phyloP scores from a whole-genome alignment of 2,329 filamentous ascomycete genomes.

The Thelonectria discophora region DNA sequence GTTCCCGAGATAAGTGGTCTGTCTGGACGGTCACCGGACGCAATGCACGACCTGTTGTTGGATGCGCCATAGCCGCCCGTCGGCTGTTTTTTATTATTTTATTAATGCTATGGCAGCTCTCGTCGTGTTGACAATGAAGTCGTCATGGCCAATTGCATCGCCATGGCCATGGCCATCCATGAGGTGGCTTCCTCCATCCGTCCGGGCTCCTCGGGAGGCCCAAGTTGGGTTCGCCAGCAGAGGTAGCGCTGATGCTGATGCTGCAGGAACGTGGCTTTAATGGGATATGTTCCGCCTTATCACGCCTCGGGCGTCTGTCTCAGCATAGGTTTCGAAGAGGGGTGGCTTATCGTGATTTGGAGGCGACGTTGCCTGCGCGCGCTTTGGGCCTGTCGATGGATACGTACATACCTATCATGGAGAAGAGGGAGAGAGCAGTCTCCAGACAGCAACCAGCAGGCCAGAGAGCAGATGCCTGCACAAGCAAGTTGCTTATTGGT shows the following conservation, averaged over 20 bases:
- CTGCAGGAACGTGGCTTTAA: conserved; percentile 17
- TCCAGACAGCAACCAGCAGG: no score
- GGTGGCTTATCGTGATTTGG: conserved; percentile 9
- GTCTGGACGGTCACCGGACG: conserved; percentile 3
- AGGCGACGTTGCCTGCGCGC: not conserved
- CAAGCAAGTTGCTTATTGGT: no score
- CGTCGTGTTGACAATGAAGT: not conserved
- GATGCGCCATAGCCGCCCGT: conserved; percentile 23
- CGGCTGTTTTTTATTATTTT: not conserved
- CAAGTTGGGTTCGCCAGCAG: not conserved
- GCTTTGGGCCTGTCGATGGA: no score
- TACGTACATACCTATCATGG: no score
- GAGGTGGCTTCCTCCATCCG: conserved; percentile 7
- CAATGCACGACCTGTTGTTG: conserved; percentile 1
- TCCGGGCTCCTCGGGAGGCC: not conserved
- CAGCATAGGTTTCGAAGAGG: not conserved
- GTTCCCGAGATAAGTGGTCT: conserved; percentile 8
- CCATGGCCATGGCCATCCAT: not conserved
- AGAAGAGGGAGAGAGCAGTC: no score
- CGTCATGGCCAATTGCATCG: not conserved
- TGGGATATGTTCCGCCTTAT: conserved; percentile 12
- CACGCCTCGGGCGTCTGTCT: not conserved
- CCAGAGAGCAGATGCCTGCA: no score
- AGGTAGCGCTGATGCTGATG: conserved; percentile 15
- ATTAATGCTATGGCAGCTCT: not conserved